Base-by-base conservation (phyloP, 1,284 basidiomycete species). In the Mycena sp. region DNA sequence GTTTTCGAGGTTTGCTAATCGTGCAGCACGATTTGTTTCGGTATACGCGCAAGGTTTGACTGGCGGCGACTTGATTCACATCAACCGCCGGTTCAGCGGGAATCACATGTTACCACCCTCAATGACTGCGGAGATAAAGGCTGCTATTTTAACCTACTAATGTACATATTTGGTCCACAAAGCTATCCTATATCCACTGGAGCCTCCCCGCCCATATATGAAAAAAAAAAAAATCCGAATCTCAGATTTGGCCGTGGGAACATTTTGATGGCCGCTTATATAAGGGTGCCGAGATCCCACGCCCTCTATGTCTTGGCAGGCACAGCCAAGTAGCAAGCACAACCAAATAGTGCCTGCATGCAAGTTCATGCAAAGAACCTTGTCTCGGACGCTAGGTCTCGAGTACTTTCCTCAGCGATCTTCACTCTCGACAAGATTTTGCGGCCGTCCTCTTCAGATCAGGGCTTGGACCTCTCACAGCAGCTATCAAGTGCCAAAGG, bases 171-270 rank as follows among this genome's bases (percentile, higher is more conserved):
- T 17, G 28, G 14, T 35, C 2, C 32, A 7, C 30, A 37, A 11
- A 35, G 6, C 10, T 30, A n/a, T 25, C 23, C 37, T 32, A 14
- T 19, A 21, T 50, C 3, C 19, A 16, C 32, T 50, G 30, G 32
- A 35, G 32, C 32, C 32, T 35, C 32, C 32, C 32, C 32, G 19
- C 35, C 14, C 25, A 25, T 25, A 19, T 26, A 25, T 14, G n/a
- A 51, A 4, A 49, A 35, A 21, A 30, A 49, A 26, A 40, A 40
- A n/a, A n/a, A 37, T 40, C 35, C 17, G 12, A 38, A 51, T 23
- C 35, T 4, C 19, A 28, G 49, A 51, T 51, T 51, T 51, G 49
- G 49, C 49, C 49, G 49, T 51, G 49, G 49, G 49, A 51, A 51
- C 16, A 7, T 51, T 38, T 16, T 28, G 49, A 40, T 51, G 32